Base-by-base conservation (phyloP, 2,329 filamentous ascomycete genomes). In the Botryotinia globosa region DNA sequence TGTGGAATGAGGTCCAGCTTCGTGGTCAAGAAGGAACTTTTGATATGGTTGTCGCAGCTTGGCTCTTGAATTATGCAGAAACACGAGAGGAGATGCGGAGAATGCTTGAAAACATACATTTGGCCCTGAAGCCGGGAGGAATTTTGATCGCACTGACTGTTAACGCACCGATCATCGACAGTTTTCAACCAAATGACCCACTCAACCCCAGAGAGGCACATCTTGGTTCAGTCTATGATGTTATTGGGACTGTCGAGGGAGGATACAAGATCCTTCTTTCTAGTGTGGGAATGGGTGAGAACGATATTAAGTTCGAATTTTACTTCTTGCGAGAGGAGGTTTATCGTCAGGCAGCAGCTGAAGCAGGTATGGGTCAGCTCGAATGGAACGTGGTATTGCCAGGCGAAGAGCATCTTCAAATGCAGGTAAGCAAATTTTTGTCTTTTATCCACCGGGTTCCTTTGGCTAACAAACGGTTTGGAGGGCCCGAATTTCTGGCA, bases 271-370 rank as follows among this genome's bases (percentile, higher is more conserved):
- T 34, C 18, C 37, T 32, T 18, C n/a, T 32, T 59, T 42, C 20
- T n/a, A 51, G 48, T 25, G 48, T 51, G 25, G 22, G 22, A 51
- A 14, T 14, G 25, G 34, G 37, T 9, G 51, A 59, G 66, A 51
- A 51, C 5, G 18, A 32, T 16, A 32, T 69, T 4, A 32, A 45
- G 20, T 69, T 32, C n/a, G 66, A 69, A 25, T 69, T 44, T 20
- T 69, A 69, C 59, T 69, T 56, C 37, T 44, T 69, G 51, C 45
- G 37, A 29, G 54, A 69, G 51, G 51, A 59, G 12, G 37, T 69
- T 14, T 59, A 69, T 25, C 44, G 34, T 25, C 58, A 59, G 44
- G 66, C 66, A 69, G 66, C 66, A 45, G 25, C 22, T 39, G 37
- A 42, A 22, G 66, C 66, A 25, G 51, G 66, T 12, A 39, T 69